Percentiles rank a stretch among this genome's conserved stretches.
Conservation (phyloP, 2,329 filamentous ascomycete genomes). For the Aspergillus uvarum region DNA sequence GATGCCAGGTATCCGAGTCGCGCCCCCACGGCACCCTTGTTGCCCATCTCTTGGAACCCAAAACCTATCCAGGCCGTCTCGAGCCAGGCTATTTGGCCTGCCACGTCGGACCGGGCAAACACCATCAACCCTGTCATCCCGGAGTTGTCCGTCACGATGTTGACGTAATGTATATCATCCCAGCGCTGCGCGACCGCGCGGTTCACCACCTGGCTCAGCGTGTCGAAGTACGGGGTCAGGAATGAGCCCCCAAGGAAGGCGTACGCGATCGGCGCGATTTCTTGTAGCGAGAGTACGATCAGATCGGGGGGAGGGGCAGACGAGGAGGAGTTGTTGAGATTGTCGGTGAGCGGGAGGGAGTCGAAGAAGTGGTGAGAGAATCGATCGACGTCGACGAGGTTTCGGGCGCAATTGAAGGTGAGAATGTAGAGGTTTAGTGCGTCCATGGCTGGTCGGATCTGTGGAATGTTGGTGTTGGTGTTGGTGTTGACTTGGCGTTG, state of each 20-base stretch:
- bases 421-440: constrained; percentile 72
- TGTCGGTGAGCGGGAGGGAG: constrained; percentile 51
- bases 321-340: constrained; percentile 40
- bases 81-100: constrained; percentile 61
- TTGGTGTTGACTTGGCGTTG: not conserved
- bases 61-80: constrained; percentile 81
- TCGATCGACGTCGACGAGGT: constrained; percentile 64
- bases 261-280: constrained; percentile 80
- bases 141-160: constrained; percentile 70
- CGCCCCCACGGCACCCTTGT: constrained; percentile 88
- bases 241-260: constrained; percentile 83
- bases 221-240: constrained; percentile 71
- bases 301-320: constrained; percentile 61
- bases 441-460: constrained; percentile 34
- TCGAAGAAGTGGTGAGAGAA: constrained; percentile 71
- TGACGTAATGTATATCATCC: constrained; percentile 59
- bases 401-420: constrained; percentile 86
- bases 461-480: not conserved
- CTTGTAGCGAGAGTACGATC: constrained; percentile 72
- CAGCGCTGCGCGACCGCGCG: constrained; percentile 58
- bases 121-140: constrained; percentile 90
- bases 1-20: constrained; percentile 60
- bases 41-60: constrained; percentile 84
- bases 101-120: constrained; percentile 66
- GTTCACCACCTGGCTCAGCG: constrained; percentile 69